Evolutionary conservation across 371 early-diverging fungal genomes (phyloP).

Genomic region (Mucor indicus): DNA sequence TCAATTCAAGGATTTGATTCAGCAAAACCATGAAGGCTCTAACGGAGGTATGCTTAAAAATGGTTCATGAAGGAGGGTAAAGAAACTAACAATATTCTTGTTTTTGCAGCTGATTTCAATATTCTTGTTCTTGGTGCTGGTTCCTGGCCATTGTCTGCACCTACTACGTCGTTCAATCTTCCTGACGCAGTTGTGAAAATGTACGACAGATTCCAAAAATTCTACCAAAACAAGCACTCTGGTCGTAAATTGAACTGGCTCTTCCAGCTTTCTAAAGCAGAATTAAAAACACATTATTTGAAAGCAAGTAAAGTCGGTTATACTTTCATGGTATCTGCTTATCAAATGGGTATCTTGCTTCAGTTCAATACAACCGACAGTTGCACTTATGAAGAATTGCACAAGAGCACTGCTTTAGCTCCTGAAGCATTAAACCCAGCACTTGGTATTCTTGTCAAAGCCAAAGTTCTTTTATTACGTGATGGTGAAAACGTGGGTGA

Average conservation of each 20-base stretch:
- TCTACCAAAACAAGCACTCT: constrained; percentile 79
- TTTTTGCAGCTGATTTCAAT: constrained; percentile 80
- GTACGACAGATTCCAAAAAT: constrained; percentile 79
- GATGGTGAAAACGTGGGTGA: constrained; percentile 56
- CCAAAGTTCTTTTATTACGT: constrained; percentile 65
- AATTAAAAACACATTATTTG: constrained; percentile 80
- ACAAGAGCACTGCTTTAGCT: constrained; percentile 66
- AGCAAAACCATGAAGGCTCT: constrained; percentile 42
- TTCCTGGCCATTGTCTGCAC: constrained; percentile 88
- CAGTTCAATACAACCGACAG: constrained; percentile 73
- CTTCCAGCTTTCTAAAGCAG: constrained; percentile 87
- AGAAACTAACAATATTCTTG: too few species aligned
- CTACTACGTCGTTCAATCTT: constrained; percentile 74
- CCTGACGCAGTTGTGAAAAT: constrained; percentile 81
- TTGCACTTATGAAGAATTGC: constrained; percentile 66
- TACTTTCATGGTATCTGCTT: constrained; percentile 78
- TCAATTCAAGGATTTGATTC: constrained; percentile 53
- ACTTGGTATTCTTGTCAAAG: constrained; percentile 77
- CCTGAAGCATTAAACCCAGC: constrained; percentile 67
- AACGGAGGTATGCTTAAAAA: constrained; percentile 34
- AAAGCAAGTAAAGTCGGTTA: constrained; percentile 69
- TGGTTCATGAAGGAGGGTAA: too few species aligned
- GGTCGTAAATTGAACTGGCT: constrained; percentile 91
- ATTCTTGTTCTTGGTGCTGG: constrained; percentile 83
- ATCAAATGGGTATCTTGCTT: constrained; percentile 88